Percentiles rank a stretch among this genome's conserved stretches.
Evolutionary conservation across 1,284 basidiomycete species (phyloP).

Genomic region (Laetiporus sulphureus): DNA sequence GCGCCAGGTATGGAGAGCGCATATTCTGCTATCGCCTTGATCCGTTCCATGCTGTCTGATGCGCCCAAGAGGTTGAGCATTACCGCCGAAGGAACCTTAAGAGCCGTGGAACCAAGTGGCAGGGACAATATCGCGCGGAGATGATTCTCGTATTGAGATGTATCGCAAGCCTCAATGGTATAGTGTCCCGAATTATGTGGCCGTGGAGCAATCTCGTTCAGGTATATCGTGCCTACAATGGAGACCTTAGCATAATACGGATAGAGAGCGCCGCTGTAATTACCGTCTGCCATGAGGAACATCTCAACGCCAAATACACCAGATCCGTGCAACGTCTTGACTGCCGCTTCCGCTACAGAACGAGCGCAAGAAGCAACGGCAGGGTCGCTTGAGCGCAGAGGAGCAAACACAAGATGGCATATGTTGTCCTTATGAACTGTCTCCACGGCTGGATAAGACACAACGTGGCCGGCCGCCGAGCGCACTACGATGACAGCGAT

Average conservation of each 20-base stretch:
- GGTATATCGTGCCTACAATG: conserved; percentile 61
- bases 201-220: conserved; percentile 99
- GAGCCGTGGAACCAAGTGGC: conserved; percentile 83
- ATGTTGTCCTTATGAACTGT: conserved; percentile 95
- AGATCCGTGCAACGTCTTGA: conserved; percentile 80
- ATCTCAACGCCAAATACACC: conserved; percentile 98
- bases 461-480: conserved; percentile 66
- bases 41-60: conserved; percentile 58
- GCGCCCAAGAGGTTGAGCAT: conserved; percentile 96
- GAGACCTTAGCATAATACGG: not conserved
- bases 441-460: conserved; percentile 90
- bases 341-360: conserved; percentile 76
- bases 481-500: conserved; percentile 98
- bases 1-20: conserved; percentile 73
- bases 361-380: conserved; percentile 60
- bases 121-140: conserved; percentile 92
- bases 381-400: conserved; percentile 59
- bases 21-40: conserved; percentile 46
- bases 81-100: conserved; percentile 83
- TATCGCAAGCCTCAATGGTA: conserved; percentile 97
- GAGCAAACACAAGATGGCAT: conserved; percentile 90
- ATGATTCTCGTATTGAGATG: conserved; percentile 98
- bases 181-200: conserved; percentile 99
- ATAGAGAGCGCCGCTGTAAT: conserved; percentile 3
- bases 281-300: conserved; percentile 89